Conservation (phyloP, 495 filamentous ascomycete species). For the Podospora conica region DNA sequence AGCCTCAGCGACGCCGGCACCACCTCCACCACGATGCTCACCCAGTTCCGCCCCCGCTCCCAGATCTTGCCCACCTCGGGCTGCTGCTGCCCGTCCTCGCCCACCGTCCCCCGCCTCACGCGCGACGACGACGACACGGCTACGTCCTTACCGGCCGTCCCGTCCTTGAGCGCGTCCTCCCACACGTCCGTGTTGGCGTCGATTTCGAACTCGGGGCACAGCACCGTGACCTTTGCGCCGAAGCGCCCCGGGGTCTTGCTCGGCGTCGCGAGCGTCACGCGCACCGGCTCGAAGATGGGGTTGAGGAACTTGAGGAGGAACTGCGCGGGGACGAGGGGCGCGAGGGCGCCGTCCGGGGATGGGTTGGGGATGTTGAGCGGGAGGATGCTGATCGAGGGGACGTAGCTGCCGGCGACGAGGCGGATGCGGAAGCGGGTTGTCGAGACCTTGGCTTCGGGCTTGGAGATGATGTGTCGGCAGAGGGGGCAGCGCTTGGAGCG, state of each 20-base stretch:
- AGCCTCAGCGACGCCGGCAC: constrained; percentile 56
- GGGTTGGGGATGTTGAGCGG: constrained; percentile 48
- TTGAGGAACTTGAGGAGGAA: constrained; percentile 86
- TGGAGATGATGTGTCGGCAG: constrained; percentile 91
- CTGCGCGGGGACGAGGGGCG: constrained; percentile 65
- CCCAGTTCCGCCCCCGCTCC: constrained; percentile 94
- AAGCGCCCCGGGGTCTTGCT: constrained; percentile 71
- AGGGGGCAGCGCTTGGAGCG: constrained; percentile 85
- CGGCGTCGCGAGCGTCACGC: constrained; percentile 82
- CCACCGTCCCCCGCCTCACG: constrained; percentile 29
- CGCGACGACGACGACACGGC: constrained; percentile 24
- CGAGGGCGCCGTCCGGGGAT: constrained; percentile 36
- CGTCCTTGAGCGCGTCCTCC: constrained; percentile 74
- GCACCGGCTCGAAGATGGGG: constrained; percentile 84
- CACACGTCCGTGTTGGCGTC: constrained; percentile 93
- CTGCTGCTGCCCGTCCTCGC: constrained; percentile 45
- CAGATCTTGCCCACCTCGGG: constrained; percentile 91
- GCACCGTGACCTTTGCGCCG: constrained; percentile 74
- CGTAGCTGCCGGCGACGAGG: constrained; percentile 81
- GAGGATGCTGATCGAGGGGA: constrained; percentile 70
- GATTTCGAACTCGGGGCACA: constrained; percentile 92
- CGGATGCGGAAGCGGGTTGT: constrained; percentile 84
- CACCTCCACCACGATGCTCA: constrained; percentile 83
- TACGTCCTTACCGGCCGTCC: constrained; percentile 21
- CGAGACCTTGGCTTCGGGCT: constrained; percentile 84